Evolutionary conservation across 1,284 basidiomycete genomes (phyloP).

Genomic region (Porodaedalea pini): DNA sequence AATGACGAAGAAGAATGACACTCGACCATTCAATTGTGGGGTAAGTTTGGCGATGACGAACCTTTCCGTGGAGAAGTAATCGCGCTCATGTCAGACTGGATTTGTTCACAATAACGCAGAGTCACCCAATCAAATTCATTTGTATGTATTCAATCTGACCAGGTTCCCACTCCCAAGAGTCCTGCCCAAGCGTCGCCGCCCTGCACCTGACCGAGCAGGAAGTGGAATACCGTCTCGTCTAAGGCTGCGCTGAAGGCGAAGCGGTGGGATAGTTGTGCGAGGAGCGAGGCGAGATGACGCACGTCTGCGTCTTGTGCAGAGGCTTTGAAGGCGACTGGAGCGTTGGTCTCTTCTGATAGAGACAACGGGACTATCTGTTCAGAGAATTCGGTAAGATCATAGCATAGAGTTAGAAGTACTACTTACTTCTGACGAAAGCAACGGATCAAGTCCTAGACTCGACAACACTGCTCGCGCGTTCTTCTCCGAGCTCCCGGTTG

Average conservation of each 20-base stretch:
- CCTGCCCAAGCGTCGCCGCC: slow-evolving; percentile 5
- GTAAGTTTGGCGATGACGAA: not conserved
- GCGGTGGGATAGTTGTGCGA: not conserved
- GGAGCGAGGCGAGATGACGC: not conserved
- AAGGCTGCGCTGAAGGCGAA: slow-evolving; percentile 10
- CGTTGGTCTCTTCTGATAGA: not conserved
- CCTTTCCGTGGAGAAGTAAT: too few relatives aligned
- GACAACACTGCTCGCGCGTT: slow-evolving; percentile 5
- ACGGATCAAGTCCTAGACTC: slow-evolving; percentile 12
- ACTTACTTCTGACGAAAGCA: slow-evolving; percentile 4
- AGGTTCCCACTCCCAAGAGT: slow-evolving; percentile 11
- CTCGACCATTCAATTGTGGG: not conserved
- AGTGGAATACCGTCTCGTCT: slow-evolving; percentile 3
- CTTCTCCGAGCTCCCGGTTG: not conserved
- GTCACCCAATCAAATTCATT: not conserved
- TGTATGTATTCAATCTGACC: not conserved
- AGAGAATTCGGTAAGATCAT: too few relatives aligned
- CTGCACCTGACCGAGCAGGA: slow-evolving; percentile 10
- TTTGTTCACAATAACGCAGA: not conserved
- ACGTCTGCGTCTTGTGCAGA: slow-evolving; percentile 1
- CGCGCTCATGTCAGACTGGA: not conserved
- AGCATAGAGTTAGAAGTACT: not conserved
- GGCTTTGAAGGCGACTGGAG: slow-evolving; percentile 1
- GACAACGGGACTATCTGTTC: not conserved
- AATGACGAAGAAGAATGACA: too few relatives aligned